A percentile compares a stretch with the other conserved stretches of the same genome.
These are phyloP conservation scores for Murraya paniculata DNA, from an alignment of 345 rosid genomes.

Conservation along the genomic window DNA sequence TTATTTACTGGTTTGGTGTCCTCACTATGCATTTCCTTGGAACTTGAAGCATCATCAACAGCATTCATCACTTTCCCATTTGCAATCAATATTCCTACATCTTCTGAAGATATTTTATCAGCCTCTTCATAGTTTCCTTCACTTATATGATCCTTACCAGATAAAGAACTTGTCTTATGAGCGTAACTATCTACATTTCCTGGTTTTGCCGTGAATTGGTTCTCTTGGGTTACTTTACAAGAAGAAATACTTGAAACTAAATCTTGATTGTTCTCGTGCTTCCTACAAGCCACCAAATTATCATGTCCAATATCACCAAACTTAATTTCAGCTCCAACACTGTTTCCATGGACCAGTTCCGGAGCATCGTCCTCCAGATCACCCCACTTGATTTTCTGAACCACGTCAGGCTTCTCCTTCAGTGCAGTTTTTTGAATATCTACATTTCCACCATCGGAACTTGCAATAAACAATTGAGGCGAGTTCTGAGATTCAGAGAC, in stretches of 20 bases:
- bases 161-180: constrained; percentile 7
- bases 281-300: constrained; percentile 25
- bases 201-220: constrained; percentile 12
- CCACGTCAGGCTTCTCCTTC: constrained; percentile 23
- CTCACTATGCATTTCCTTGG: constrained; percentile 21
- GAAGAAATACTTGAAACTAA: constrained; percentile 22
- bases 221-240: constrained; percentile 19
- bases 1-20: constrained; percentile 15
- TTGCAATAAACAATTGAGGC: constrained; percentile 16
- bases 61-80: constrained; percentile 18
- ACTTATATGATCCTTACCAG: constrained; percentile 23
- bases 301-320: constrained; percentile 29
- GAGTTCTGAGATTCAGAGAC: constrained; percentile 18
- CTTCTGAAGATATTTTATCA: constrained; percentile 23
- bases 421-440: constrained; percentile 14
- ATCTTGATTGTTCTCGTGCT: constrained; percentile 22
- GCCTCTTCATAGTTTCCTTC: constrained; percentile 29
- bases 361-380: constrained; percentile 53
- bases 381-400: constrained; percentile 59
- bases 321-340: constrained; percentile 31
- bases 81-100: constrained; percentile 15
- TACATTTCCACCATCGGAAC: constrained; percentile 20
- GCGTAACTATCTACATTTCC: constrained; percentile 18
- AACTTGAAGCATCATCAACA: constrained; percentile 25
- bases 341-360: constrained; percentile 27